Evolutionary conservation across 768 basidiomycete genomes (phyloP).

Genomic region (Mrakia gelida): DNA sequence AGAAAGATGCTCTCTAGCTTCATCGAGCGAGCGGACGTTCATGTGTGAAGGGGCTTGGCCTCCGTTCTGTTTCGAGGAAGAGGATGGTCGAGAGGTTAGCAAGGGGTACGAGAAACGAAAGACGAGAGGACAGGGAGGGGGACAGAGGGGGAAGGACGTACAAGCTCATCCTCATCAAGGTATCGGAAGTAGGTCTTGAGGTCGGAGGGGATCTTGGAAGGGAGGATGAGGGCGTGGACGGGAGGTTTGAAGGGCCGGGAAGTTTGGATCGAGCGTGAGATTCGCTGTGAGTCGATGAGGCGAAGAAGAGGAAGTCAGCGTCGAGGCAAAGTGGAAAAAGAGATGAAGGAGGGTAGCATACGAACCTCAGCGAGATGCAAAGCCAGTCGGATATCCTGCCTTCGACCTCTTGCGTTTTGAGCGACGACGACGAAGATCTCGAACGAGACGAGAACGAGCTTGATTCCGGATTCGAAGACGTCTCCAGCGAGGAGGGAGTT

Average conservation of each 20-base stretch:
- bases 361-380: conserved; percentile 10
- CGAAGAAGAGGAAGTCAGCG: not conserved
- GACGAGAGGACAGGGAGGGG: not conserved
- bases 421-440: conserved; percentile 23
- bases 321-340: not conserved
- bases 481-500: too few relatives aligned
- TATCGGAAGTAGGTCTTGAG: conserved; percentile 8
- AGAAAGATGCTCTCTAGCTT: not conserved
- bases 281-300: not conserved
- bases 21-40: conserved; percentile 6
- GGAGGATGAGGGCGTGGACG: conserved; percentile 16
- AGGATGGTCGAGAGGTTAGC: too few relatives aligned
- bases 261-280: not conserved
- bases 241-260: conserved; percentile 10
- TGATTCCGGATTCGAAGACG: not conserved
- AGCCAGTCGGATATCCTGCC: not conserved
- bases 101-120: too few relatives aligned
- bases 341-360: not conserved
- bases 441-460: conserved; percentile 1
- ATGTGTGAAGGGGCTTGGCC: not conserved
- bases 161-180: not conserved
- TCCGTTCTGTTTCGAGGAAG: not conserved
- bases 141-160: not conserved
- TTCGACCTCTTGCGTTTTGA: not conserved
- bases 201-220: not conserved